Conservation (phyloP, 805 yeast genomes). For the Zygotorulaspora sp. region DNA sequence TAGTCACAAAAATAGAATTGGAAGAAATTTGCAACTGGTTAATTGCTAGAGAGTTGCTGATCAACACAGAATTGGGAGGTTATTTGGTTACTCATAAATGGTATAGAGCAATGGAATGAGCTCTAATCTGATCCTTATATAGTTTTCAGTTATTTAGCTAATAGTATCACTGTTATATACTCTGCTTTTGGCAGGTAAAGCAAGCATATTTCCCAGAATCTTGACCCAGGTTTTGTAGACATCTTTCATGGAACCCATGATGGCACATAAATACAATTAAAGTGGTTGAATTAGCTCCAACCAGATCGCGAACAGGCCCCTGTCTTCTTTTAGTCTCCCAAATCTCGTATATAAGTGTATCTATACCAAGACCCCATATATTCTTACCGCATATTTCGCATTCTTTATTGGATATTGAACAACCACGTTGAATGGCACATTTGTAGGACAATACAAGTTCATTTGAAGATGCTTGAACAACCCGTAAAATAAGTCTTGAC, state of each 20-base stretch:
- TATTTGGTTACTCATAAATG: slow-evolving; percentile 22
- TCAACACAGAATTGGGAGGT: slow-evolving; percentile 20
- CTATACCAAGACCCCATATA: slow-evolving; percentile 64
- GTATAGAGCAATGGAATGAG: slow-evolving; percentile 20
- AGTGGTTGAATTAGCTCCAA: slow-evolving; percentile 2
- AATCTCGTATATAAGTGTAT: slow-evolving; percentile 44
- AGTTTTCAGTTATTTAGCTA: too few relatives aligned
- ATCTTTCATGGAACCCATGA: slow-evolving; percentile 31
- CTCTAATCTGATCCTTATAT: slow-evolving; percentile 1
- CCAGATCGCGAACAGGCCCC: not conserved
- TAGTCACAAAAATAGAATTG: slow-evolving; percentile 40
- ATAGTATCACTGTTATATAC: not conserved
- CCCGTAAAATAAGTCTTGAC: slow-evolving; percentile 45
- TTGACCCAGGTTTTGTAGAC: slow-evolving; percentile 32
- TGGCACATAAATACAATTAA: slow-evolving; percentile 27
- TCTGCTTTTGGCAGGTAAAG: slow-evolving; percentile 17
- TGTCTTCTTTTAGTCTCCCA: slow-evolving; percentile 50
- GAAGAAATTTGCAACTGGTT: slow-evolving; percentile 44
- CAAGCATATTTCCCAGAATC: slow-evolving; percentile 16
- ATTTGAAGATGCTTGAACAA: slow-evolving; percentile 55
- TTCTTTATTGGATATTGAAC: slow-evolving; percentile 51
- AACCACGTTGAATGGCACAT: slow-evolving; percentile 49
- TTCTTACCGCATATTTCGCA: slow-evolving; percentile 76
- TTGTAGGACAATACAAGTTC: slow-evolving; percentile 43
- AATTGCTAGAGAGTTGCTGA: slow-evolving; percentile 29